Conservation (phyloP, 2,329 filamentous ascomycete genomes). For the Alternaria metachromatica region DNA sequence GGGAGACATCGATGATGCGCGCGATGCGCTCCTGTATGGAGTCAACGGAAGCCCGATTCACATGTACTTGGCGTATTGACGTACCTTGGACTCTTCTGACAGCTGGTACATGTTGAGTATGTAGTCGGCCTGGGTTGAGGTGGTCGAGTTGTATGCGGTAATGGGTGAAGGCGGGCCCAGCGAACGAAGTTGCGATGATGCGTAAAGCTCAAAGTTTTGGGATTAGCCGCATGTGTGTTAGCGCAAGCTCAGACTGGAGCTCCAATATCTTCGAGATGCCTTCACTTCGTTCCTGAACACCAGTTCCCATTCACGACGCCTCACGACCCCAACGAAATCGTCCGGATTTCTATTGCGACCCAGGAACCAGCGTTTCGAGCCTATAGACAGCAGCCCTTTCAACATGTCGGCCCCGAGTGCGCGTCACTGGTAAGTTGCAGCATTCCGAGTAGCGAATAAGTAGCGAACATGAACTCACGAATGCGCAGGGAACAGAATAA, state of each 20-base stretch:
- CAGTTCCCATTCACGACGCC: conserved; percentile 5
- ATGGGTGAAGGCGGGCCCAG: conserved; percentile 8
- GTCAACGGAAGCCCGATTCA: conserved; percentile 30
- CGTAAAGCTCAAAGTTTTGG: conserved; percentile 34
- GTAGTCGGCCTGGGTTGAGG: not conserved
- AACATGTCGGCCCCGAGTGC: conserved; percentile 66
- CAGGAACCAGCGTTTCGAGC: not conserved
- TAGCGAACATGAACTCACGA: conserved; percentile 21
- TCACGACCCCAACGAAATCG: not conserved
- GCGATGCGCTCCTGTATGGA: conserved; percentile 86
- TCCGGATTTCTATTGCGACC: not conserved
- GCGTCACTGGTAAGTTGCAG: conserved; percentile 72
- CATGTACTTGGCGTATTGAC: not conserved
- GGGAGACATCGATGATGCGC: conserved; percentile 92
- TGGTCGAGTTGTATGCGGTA: conserved; percentile 1
- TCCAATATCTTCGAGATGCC: conserved; percentile 28
- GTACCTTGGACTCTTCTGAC: conserved; percentile 96
- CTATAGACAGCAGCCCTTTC: not conserved
- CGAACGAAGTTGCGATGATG: conserved; percentile 15
- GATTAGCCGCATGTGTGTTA: conserved; percentile 15
- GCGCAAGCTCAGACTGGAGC: conserved; percentile 17
- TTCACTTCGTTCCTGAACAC: conserved; percentile 6
- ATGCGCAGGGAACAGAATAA: conserved; percentile 78
- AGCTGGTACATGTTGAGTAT: conserved; percentile 64
- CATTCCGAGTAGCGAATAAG: not conserved